phyloP scores from a whole-genome alignment of 2,329 filamentous ascomycete genomes.

The Waltergamsia citrina region DNA sequence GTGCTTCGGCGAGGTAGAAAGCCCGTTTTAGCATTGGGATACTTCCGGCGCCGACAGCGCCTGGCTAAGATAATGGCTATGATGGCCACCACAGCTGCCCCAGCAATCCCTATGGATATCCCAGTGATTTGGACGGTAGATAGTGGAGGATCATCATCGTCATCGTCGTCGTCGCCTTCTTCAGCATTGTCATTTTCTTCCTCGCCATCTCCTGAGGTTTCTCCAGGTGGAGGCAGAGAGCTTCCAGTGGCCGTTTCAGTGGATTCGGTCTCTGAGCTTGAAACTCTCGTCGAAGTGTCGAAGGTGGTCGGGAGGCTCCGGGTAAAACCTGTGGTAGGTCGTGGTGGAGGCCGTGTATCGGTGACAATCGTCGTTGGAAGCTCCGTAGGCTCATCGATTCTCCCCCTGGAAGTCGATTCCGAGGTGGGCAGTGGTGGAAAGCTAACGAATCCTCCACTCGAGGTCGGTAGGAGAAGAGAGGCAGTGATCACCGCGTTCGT shows the following conservation, averaged over 20 bases:
- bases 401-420: conserved; percentile 3
- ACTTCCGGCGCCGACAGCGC: conserved; percentile 27
- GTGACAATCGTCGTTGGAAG: conserved; percentile 17
- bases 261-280: too few species aligned
- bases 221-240: not conserved
- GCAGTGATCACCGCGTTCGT: conserved; percentile 51
- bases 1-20: conserved; percentile 19
- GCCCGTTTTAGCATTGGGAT: conserved; percentile 23
- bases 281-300: too few species aligned
- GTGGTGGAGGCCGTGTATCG: conserved; percentile 10
- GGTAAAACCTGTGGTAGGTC: too few species aligned
- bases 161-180: conserved; percentile 5
- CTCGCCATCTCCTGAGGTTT: not conserved
- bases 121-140: conserved; percentile 42
- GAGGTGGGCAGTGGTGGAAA: conserved; percentile 13
- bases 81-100: conserved; percentile 36
- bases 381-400: too few species aligned
- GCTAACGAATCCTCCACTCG: conserved; percentile 15
- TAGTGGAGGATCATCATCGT: conserved; percentile 11
- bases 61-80: conserved; percentile 35
- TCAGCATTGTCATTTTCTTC: not conserved
- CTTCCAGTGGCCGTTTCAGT: conserved; percentile 5
- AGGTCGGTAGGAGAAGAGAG: conserved; percentile 33
- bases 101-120: conserved; percentile 45
- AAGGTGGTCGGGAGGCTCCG: conserved; percentile 4